Evolutionary conservation across 768 basidiomycete genomes (phyloP), one percentile per base, ranked within the genome.

Genomic region (Pleurotus pulmonarius): DNA sequence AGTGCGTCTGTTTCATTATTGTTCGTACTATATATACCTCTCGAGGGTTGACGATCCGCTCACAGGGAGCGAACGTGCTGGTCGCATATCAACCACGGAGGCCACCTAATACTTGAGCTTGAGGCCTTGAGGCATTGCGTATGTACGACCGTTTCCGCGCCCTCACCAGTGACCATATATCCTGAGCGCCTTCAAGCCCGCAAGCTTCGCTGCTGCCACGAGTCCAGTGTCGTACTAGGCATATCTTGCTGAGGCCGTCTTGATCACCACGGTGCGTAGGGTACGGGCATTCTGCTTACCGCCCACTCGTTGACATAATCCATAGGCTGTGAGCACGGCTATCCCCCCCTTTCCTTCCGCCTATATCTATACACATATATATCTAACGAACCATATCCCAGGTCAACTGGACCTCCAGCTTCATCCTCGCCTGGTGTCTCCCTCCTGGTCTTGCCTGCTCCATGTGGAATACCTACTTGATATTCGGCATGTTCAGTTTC

Each of bases 401-500:
- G 20, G 20, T 20, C 20, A 20, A 3, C 20, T 20, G 20, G 20
- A 20, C 20, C 3, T 1, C 3, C 3, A 20, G 20, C 20, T 20
- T 20, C 20, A 20, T 20, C 20, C 20, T 20, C 20, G 20, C 20
- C 3, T 20, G 20, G 20, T 20, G 20, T 20, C 20, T 20, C 20
- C 20, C 1, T 20, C 20, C 20, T 20, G 20, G 20, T 20, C 20
- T 79, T 25, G 75, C 60, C 60, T 88, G 90, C 58, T 86, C 84
- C 13, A 86, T 82, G 20, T 20, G 20, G 79, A 86, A 82, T 70
- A 89, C 76, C 2, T 90, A 89, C 71, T 88, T 88, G 69, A 83
- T 89, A 67, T 89, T 90, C 65, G 87, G 84, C 7, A 70, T 86
- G 9, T 89, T 88, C 81, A 88, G 88, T 74, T 83, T 86, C 58